Evolutionary conservation across 1,284 basidiomycete genomes (phyloP), one percentile per base, ranked within the genome.

Genomic region (Phenoliferia sp.): DNA sequence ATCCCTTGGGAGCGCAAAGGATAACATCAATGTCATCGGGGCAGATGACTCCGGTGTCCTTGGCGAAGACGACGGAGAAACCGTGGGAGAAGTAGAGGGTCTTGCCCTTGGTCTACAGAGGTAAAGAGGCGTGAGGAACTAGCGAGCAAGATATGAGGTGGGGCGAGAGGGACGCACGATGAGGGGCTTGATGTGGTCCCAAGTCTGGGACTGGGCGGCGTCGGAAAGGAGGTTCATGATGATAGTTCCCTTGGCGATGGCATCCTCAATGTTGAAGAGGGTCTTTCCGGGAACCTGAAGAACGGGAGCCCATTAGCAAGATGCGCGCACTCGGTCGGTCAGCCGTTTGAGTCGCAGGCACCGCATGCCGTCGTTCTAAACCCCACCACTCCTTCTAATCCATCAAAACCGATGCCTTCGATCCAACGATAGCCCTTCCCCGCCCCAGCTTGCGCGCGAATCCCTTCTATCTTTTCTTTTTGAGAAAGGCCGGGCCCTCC

Each of bases 151-250:
- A 16, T 15, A 12, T 3, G 55, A 29, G 6, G 9, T 12, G 39
- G 12, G 39, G 39, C 15, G 28, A 12, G n/a, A 28, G 3, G 28
- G 6, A 63, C 71, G 58, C 28, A 70, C 71, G 71, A 76, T 72
- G 69, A 77, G 78, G 70, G 94, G 93, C 56, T 87, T 88, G 77
- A 99, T 79, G 70, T 86, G 83, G 59, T 88, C 84, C 95, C 95
- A 99, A 48, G 94, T 97, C 80, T 90, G 86, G 35, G 92, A 94
- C 83, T 99, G 96, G 35, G 95, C 95, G 62, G 96, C 96, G 80
- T 99, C 96, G 64, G 94, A 98, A 76, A 99, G 88, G 67, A 99
- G 85, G 86, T 98, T 98, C 96, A 99, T 99, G 86, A 99, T 92
- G 85, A 98, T 96, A 50, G 95, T 96, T 62, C 95, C 96, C 76